Evolutionary conservation across 306 rosid genomes (phyloP).

Genomic region (Cucumis sativus): Cucumber_9930_V3 NC_026660.2:6376001-6376500

Average conservation of each 20-base stretch:
- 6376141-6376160: too few relatives aligned
- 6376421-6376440: not conserved
- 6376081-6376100: constrained; percentile 60
- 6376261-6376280: constrained; percentile 24
- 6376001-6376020: constrained; percentile 61
- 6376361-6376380: not conserved
- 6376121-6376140: too few relatives aligned
- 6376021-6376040: constrained; percentile 64
- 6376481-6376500: not conserved
- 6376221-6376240: constrained; percentile 53
- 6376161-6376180: too few relatives aligned
- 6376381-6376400: not conserved
- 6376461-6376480: too few relatives aligned
- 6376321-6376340: constrained; percentile 1
- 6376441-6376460: not conserved
- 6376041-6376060: constrained; percentile 78
- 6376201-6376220: constrained; percentile 56
- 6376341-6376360: not conserved
- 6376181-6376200: too few relatives aligned
- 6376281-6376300: constrained; percentile 8
- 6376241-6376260: constrained; percentile 55
- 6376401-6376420: not conserved
- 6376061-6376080: constrained; percentile 72
- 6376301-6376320: constrained; percentile 1
- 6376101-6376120: constrained; percentile 63